These are phyloP conservation scores for Boletus rubropictus DNA, from an alignment of 768 basidiomycete genomes.

Conservation along the genomic window DNA sequence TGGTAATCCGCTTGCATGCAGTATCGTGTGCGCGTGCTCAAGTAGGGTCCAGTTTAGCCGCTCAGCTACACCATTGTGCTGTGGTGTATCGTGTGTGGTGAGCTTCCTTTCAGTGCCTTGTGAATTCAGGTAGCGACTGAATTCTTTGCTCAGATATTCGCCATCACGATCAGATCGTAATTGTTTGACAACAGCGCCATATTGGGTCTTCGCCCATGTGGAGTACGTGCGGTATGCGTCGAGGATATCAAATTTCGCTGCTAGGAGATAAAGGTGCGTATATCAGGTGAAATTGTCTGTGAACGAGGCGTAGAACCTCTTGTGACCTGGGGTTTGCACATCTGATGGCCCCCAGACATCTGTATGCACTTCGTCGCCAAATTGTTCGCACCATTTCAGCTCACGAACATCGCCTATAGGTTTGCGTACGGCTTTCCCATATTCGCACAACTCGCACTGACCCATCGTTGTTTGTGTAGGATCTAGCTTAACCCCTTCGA, in stretches of 20 bases:
- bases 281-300: not conserved
- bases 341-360: not conserved
- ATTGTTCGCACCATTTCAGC: accelerated
- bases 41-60: too few relatives aligned
- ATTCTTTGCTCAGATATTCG: not conserved
- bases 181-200: not conserved
- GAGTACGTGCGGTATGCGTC: not conserved
- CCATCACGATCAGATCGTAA: not conserved
- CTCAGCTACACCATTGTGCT: not conserved
- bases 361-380: not conserved
- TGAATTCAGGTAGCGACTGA: not conserved
- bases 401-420: not conserved
- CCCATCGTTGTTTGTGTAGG: not conserved
- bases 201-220: not conserved
- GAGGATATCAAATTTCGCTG: not conserved
- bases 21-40: too few relatives aligned
- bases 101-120: not conserved
- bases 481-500: not conserved
- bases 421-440: not conserved
- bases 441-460: not conserved
- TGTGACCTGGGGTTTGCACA: not conserved
- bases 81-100: not conserved
- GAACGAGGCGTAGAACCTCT: too few relatives aligned
- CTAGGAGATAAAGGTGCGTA: not conserved
- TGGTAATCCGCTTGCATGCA: not conserved